Evolutionary conservation across 164 flowering plant genomes (phyloP), one percentile per base, ranked within the genome.

Genomic region (Stephania yunnanensis): DNA sequence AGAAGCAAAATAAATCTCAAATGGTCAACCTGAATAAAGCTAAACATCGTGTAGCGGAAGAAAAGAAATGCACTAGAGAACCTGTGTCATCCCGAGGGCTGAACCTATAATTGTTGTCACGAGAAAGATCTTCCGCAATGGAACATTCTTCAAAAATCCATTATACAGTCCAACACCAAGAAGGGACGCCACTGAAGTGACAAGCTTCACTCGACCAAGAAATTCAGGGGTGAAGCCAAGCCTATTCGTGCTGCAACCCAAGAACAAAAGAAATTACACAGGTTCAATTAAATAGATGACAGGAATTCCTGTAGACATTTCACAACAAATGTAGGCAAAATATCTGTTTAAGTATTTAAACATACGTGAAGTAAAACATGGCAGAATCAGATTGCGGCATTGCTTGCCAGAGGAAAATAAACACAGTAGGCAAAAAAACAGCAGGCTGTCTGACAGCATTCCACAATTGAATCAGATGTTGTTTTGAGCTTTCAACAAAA

Each of bases 331-430:
- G 64, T 58, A 15, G n/a, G n/a, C 7, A 58, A 50, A 50, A 50
- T 50, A 13, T 2, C 55, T 50, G 2, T 50, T 50, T 13, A 9
- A 50, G 4, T 9, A 13, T 9, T 58, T 19, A 65, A 78, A 80
- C 90, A 58, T 87, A 94, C 97, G 92, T 94, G 80, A 92, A 95
- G 82, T 83, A 95, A 85, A 95, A 95, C 99, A 95, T 93, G 78
- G 99, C 97, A 70, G 98, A 91, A 63, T 95, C 99, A 63, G 99
- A 95, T 1, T 93, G 99, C 6, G 98, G 99, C 44, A 98, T 95
- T 74, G 99, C 94, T 83, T 93, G 97, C 99, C 98, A 95, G 45
- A 90, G 82, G 78, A 95, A 93, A 75, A 95, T 85, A 80, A 95
- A 95, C 74, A 93, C 70, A 10, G 99, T 93, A 22, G 99, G 99